phyloP scores from a whole-genome alignment of 306 rosid genomes.

The Dalbergia cochinchinensis region DNA sequence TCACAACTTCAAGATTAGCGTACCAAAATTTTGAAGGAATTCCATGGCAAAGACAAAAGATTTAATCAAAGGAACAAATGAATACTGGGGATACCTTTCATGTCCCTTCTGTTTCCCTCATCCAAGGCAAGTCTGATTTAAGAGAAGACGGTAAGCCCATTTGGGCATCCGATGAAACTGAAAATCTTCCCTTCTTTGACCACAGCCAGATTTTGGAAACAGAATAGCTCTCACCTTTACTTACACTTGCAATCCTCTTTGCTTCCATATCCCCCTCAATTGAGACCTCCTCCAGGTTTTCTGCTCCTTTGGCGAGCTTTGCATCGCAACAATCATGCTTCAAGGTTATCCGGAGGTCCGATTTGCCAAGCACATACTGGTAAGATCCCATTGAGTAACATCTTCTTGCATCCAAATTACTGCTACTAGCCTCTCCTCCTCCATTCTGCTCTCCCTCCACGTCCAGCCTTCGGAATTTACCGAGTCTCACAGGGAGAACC shows the following conservation, averaged over 20 bases:
- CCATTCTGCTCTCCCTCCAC: slow-evolving; percentile 60
- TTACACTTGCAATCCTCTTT: slow-evolving; percentile 79
- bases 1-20: slow-evolving; percentile 59
- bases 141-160: slow-evolving; percentile 75
- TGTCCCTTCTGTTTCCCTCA: slow-evolving; percentile 62
- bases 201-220: slow-evolving; percentile 97
- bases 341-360: slow-evolving; percentile 77
- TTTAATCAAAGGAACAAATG: slow-evolving; percentile 13
- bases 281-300: slow-evolving; percentile 52
- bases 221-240: slow-evolving; percentile 94
- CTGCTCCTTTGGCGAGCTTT: slow-evolving; percentile 53
- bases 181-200: slow-evolving; percentile 83
- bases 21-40: slow-evolving; percentile 46
- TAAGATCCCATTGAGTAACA: slow-evolving; percentile 97
- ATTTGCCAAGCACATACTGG: slow-evolving; percentile 81
- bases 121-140: slow-evolving; percentile 71
- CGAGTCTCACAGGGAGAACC: slow-evolving; percentile 85
- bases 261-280: slow-evolving; percentile 73
- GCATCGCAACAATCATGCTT: slow-evolving; percentile 51
- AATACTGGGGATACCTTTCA: slow-evolving; percentile 61
- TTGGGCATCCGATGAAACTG: slow-evolving; percentile 65
- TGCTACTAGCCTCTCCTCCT: slow-evolving; percentile 90
- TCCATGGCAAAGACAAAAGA: slow-evolving; percentile 28
- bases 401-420: slow-evolving; percentile 95
- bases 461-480: slow-evolving; percentile 74